phyloP scores from a whole-genome alignment of 1,284 basidiomycete genomes.

The Anthracocystis walkeri region DNA sequence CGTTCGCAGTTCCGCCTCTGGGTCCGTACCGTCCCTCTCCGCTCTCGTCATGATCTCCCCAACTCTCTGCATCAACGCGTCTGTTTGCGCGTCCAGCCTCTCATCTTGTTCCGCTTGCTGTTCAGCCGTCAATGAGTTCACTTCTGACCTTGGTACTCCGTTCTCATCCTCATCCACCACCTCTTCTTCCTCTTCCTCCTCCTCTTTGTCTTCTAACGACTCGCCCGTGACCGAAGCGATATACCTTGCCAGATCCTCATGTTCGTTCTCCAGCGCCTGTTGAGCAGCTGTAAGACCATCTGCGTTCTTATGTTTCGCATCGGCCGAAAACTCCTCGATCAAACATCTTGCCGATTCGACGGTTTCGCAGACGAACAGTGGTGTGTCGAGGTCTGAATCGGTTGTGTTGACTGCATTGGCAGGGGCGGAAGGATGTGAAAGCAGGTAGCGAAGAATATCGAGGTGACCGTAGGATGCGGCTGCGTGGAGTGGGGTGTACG shows the following conservation, averaged over 20 bases:
- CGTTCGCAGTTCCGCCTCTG: slow-evolving; percentile 50
- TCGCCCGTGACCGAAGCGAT: slow-evolving; percentile 58
- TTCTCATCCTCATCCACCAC: slow-evolving; percentile 37
- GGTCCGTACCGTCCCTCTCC: slow-evolving; percentile 53
- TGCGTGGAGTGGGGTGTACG: slow-evolving; percentile 67
- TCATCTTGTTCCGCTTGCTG: slow-evolving; percentile 36
- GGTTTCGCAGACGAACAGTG: slow-evolving; percentile 66
- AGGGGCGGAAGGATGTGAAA: slow-evolving; percentile 50
- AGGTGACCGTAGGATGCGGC: slow-evolving; percentile 66
- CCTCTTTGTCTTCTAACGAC: slow-evolving; percentile 20
- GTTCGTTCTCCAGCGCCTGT: slow-evolving; percentile 59
- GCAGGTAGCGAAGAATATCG: slow-evolving; percentile 60
- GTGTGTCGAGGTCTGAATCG: slow-evolving; percentile 66
- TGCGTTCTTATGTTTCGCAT: slow-evolving; percentile 55
- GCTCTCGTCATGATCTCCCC: slow-evolving; percentile 55
- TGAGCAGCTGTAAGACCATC: slow-evolving; percentile 62
- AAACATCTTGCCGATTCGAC: slow-evolving; percentile 56
- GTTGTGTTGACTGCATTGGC: slow-evolving; percentile 50
- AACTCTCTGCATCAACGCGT: slow-evolving; percentile 54
- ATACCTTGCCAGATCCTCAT: slow-evolving; percentile 56
- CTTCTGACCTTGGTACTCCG: slow-evolving; percentile 12
- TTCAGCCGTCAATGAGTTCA: slow-evolving; percentile 12
- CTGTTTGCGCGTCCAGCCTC: slow-evolving; percentile 37
- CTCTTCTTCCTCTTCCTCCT: slow-evolving; percentile 32
- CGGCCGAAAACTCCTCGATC: slow-evolving; percentile 62